Evolutionary conservation across 495 filamentous ascomycete species (phyloP).

Genomic region (Cercophora samala): DNA sequence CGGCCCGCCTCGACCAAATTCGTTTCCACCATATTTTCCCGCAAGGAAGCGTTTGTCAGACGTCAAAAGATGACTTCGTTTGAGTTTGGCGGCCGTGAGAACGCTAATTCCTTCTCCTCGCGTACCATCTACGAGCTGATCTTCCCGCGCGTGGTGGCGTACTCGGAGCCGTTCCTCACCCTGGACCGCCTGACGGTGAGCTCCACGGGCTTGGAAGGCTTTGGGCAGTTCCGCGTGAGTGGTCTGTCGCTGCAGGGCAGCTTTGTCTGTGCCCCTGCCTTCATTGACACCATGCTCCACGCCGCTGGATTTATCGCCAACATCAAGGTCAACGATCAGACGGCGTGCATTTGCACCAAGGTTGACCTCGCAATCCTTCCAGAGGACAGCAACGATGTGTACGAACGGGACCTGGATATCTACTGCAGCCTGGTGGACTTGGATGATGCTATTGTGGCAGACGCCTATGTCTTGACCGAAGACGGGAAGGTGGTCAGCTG

Average conservation of each 20-base stretch:
- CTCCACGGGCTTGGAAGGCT: not conserved
- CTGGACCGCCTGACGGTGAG: not conserved
- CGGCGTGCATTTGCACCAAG: not conserved
- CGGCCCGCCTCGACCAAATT: not conserved
- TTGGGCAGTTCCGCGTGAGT: not conserved
- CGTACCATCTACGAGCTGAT: not conserved
- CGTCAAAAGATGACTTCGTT: not conserved
- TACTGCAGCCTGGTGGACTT: not conserved
- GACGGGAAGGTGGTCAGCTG: not conserved
- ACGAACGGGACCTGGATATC: not conserved
- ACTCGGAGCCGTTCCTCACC: not conserved
- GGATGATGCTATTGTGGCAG: not conserved
- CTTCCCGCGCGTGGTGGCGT: not conserved
- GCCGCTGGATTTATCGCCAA: conserved; percentile 3
- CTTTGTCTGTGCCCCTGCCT: not conserved
- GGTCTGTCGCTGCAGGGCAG: not conserved
- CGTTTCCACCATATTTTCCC: not conserved
- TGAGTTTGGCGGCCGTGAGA: not conserved
- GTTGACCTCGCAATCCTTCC: not conserved
- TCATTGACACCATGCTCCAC: conserved; percentile 1
- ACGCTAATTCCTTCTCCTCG: not conserved
- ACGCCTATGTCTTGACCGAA: not conserved
- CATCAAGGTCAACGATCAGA: not conserved
- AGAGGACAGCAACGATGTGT: not conserved
- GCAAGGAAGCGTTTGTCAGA: not conserved